A percentile compares a stretch with the other conserved stretches of the same genome.
These are phyloP conservation scores for Aspergillus wentii DNA, from an alignment of 495 filamentous ascomycete genomes.

Conservation along the genomic window DNA sequence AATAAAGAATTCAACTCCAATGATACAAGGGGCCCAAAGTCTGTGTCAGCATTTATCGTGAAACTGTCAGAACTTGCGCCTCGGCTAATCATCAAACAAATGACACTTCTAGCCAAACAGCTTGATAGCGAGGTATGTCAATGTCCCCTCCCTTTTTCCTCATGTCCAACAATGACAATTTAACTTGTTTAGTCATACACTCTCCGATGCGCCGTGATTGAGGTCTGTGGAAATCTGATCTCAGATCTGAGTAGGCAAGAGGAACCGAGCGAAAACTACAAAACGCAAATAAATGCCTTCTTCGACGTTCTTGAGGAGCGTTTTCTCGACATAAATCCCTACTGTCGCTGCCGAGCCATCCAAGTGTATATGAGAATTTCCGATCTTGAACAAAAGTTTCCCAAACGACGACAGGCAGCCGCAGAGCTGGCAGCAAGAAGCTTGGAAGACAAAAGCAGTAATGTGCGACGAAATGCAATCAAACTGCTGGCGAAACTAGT, in stretches of 20 bases:
- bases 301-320: constrained; percentile 95
- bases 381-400: constrained; percentile 90
- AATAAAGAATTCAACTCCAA: constrained; percentile 98
- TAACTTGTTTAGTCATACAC: constrained; percentile 69
- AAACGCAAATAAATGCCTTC: constrained; percentile 91
- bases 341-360: constrained; percentile 86
- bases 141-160: not conserved
- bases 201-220: constrained; percentile 86
- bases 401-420: constrained; percentile 80
- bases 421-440: constrained; percentile 83
- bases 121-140: constrained; percentile 88
- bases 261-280: constrained; percentile 84
- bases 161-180: not conserved
- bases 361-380: constrained; percentile 92
- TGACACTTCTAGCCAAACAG: constrained; percentile 88
- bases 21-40: constrained; percentile 91
- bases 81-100: constrained; percentile 91
- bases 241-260: constrained; percentile 84
- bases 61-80: constrained; percentile 95
- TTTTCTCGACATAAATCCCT: constrained; percentile 95
- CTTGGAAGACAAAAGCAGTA: constrained; percentile 96
- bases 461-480: constrained; percentile 91
- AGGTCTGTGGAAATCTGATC: constrained; percentile 98
- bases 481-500: constrained; percentile 84
- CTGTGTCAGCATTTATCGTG: constrained; percentile 91